Base-by-base conservation (phyloP, 345 rosid species). In the Barbarea vulgaris region DNA sequence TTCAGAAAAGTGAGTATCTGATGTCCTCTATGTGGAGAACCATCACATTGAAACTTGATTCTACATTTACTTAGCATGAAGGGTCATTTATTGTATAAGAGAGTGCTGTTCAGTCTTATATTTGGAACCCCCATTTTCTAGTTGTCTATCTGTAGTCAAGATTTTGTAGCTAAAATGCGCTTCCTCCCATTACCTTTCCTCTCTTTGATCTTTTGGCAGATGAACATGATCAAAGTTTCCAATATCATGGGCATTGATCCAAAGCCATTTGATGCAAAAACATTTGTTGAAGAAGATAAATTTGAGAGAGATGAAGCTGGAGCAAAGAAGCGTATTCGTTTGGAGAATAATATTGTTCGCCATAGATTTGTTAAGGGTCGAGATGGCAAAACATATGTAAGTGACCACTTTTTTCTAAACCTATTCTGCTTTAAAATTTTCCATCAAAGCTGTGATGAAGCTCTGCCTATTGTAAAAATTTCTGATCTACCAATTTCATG, bases 171-270 rank as follows among this genome's bases (percentile, higher is more conserved):
- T 41, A 61, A 39, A 52, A 21, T 39, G 46, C 25, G 15, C 22
- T 53, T 73, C 41, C 63, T 25, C 53, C 6, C 71, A 25, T 70
- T 27, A 55, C 52, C 51, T 19, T 46, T 22, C 13, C 50, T 53
- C 46, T 52, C 41, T 74, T 44, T 64, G 57, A 9, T 70, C 19
- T 62, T 72, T 72, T 63, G 82, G 82, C 93, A 95, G 97, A 88
- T 92, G 97, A 86, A 86, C 81, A 77, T 90, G 88, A 85, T 95
- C 62, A 95, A 84, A 86, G 97, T 92, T 78, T 95, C 99, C 44
- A 95, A 92, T 73, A 95, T 95, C 60, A 95, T 95, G 99, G 97
- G 99, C 61, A 89, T 95, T 70, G 99, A 95, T 62, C 91, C 90
- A 57, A 88, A 87, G 53, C 89, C 93, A 73, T 95, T 95, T 83